phyloP scores from a whole-genome alignment of 2,329 filamentous ascomycete species.

The Neoascochyta sp. region DNA sequence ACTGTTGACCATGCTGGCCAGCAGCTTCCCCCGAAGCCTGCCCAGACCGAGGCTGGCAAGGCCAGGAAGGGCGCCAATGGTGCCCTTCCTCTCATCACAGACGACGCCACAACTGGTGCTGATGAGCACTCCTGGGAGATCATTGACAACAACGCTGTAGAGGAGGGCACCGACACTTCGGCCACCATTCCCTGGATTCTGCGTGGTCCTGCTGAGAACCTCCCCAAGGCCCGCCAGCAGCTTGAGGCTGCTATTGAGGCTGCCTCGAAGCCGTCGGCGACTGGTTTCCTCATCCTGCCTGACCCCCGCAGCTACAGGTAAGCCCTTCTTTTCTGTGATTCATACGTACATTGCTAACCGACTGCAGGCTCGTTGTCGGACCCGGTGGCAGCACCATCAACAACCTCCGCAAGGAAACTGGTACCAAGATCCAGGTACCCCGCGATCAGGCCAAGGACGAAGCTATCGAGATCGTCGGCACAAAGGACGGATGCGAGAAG shows the following conservation, averaged over 20 bases:
- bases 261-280: slow-evolving; percentile 65
- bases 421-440: slow-evolving; percentile 91
- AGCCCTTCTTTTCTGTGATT: background rate
- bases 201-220: slow-evolving; percentile 70
- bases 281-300: slow-evolving; percentile 83
- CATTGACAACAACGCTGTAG: slow-evolving; percentile 58
- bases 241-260: slow-evolving; percentile 71
- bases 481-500: slow-evolving; percentile 73
- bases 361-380: slow-evolving; percentile 71
- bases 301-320: slow-evolving; percentile 77
- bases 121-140: slow-evolving; percentile 81
- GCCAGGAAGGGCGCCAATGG: slow-evolving; percentile 55
- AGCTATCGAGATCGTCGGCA: slow-evolving; percentile 85
- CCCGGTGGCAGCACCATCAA: slow-evolving; percentile 89
- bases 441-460: slow-evolving; percentile 70
- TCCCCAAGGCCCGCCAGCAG: slow-evolving; percentile 74
- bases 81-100: slow-evolving; percentile 86
- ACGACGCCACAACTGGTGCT: slow-evolving; percentile 57
- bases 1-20: slow-evolving; percentile 89
- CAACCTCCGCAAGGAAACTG: slow-evolving; percentile 83
- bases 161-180: slow-evolving; percentile 51
- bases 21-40: slow-evolving; percentile 67
- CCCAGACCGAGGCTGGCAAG: slow-evolving; percentile 43
- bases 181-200: slow-evolving; percentile 83
- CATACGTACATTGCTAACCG: slow-evolving; percentile 8